phyloP scores from a whole-genome alignment of 192 early-diverging fungal genomes.

The Chytriomyces confervae region DNA sequence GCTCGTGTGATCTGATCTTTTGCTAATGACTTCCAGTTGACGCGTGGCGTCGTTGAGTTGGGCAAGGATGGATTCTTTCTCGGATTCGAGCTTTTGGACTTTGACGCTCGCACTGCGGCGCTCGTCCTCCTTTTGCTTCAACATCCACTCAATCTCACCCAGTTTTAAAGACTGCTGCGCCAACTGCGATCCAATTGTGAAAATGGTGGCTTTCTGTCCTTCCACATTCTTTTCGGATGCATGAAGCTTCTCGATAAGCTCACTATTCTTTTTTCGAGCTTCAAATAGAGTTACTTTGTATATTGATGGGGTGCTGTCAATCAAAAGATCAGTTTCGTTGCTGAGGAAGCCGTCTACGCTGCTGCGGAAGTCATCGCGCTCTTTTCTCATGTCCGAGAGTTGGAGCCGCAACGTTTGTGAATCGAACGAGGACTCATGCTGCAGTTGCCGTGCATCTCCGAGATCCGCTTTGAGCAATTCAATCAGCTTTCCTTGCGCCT shows the following conservation, averaged over 20 bases:
- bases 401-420: constrained; percentile 1
- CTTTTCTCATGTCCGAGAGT: constrained; percentile 16
- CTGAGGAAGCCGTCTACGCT: constrained; percentile 16
- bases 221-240: background rate
- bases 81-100: background rate
- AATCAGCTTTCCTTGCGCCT: constrained; percentile 16
- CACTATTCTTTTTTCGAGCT: constrained; percentile 15
- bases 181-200: constrained; percentile 24
- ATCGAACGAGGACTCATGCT: constrained; percentile 2
- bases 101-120: background rate
- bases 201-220: constrained; percentile 20
- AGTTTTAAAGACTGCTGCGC: constrained; percentile 29
- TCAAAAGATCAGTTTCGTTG: background rate
- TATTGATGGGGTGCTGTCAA: background rate
- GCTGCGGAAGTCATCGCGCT: background rate
- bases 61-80: constrained; percentile 10
- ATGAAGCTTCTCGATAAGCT: constrained; percentile 22
- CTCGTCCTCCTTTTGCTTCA: constrained; percentile 32
- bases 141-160: constrained; percentile 33
- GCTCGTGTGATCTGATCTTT: background rate
- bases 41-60: background rate
- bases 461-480: constrained; percentile 16
- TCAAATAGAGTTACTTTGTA: constrained; percentile 25
- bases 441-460: background rate
- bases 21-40: background rate